These are phyloP conservation scores for Citrus maxima DNA, from an alignment of 345 rosid genomes.

Conservation along the genomic window DNA sequence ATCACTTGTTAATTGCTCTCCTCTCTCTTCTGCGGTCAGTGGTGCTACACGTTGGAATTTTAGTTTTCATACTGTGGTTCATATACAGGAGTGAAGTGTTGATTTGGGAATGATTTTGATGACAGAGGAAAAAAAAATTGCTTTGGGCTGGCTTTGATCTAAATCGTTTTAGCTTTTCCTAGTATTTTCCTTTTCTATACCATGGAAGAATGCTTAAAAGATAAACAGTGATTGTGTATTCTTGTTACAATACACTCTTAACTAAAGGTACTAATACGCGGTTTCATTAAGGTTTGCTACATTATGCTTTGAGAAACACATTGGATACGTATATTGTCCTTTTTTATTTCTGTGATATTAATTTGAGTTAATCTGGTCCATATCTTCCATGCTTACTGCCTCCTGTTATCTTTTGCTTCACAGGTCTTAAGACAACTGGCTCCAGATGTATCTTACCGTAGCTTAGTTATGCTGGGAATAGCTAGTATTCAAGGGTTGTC, in stretches of 20 bases:
- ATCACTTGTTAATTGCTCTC: neutral
- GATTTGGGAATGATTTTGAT: constrained; percentile 5
- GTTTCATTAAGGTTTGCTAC: neutral
- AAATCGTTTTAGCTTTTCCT: neutral
- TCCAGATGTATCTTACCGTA: constrained; percentile 84
- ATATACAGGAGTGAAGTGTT: neutral
- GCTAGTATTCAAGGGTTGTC: constrained; percentile 96
- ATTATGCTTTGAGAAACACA: neutral
- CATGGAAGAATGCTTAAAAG: neutral
- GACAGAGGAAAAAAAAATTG: neutral
- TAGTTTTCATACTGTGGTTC: neutral
- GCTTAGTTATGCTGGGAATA: constrained; percentile 88
- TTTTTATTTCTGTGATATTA: neutral
- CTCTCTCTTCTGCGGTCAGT: neutral
- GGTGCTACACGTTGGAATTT: neutral
- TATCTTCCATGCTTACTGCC: neutral
- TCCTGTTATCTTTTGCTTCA: constrained; percentile 19
- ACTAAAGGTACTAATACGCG: neutral
- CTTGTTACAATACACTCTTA: neutral
- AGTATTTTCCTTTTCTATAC: constrained; percentile 2
- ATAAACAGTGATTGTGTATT: neutral
- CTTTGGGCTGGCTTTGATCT: neutral
- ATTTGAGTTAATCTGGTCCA: neutral
- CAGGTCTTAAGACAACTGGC: constrained; percentile 95
- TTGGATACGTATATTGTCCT: neutral